Conservation (phyloP, 2,329 filamentous ascomycete species). For the Pseudogymnoascus sp. region DNA sequence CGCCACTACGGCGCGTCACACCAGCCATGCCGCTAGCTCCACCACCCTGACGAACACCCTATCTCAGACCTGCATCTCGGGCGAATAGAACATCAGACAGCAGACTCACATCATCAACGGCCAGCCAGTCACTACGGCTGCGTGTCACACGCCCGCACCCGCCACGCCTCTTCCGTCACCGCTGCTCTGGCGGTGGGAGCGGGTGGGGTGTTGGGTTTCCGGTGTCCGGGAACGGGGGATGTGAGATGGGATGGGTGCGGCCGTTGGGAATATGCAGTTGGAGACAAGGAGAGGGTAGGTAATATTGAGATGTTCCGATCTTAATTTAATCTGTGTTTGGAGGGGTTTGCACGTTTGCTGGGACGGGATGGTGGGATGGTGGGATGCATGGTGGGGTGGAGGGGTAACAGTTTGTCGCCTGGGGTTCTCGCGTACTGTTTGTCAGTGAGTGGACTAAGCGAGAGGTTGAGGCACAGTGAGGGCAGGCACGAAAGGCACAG, state of each 20-base stretch:
- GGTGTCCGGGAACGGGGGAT: not conserved
- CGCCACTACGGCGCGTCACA: not conserved
- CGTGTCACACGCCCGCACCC: not conserved
- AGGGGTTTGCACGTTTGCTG: not conserved
- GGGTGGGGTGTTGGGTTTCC: not conserved
- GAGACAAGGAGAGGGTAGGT: not conserved
- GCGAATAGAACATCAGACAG: not conserved
- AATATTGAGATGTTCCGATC: not conserved
- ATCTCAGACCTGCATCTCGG: not conserved
- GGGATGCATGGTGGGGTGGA: not conserved
- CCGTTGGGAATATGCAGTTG: not conserved
- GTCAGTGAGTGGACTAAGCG: not conserved
- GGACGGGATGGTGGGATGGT: not conserved
- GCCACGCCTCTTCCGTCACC: not conserved
- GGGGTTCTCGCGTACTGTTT: not conserved
- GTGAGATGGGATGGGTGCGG: not conserved
- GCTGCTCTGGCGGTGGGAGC: not conserved
- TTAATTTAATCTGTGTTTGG: slow-evolving; percentile 5
- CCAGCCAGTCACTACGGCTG: not conserved
- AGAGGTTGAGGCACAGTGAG: not conserved
- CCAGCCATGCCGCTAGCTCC: not conserved
- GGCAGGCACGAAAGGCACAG: not conserved
- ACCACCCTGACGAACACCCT: not conserved
- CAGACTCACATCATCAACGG: not conserved
- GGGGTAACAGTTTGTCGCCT: not conserved